A percentile compares a stretch with the other conserved stretches of the same genome.
Conservation (phyloP, 306 rosid genomes). For the Delonix regia region DNA sequence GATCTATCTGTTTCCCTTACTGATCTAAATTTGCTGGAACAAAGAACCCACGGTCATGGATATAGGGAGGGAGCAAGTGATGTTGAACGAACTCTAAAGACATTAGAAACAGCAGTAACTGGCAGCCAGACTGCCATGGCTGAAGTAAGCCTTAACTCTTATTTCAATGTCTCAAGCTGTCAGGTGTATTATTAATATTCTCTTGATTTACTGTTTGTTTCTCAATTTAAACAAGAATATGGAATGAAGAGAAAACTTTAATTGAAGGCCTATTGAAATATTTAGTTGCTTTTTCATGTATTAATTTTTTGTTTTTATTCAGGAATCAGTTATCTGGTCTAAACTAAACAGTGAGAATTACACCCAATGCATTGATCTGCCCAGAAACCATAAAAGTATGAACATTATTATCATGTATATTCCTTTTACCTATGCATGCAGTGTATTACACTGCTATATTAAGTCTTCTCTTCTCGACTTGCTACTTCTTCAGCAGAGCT, state of each 20-base stretch:
- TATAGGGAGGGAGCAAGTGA: slow-evolving; percentile 59
- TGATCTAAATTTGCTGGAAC: slow-evolving; percentile 48
- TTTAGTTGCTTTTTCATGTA: slow-evolving; percentile 29
- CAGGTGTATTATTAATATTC: neutral
- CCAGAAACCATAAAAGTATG: slow-evolving; percentile 71
- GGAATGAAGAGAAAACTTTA: neutral
- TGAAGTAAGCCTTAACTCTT: slow-evolving; percentile 56
- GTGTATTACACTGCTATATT: slow-evolving; percentile 33
- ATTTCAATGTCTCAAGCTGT: slow-evolving; percentile 20
- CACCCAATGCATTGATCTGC: slow-evolving; percentile 67
- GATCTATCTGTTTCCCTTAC: slow-evolving; percentile 53
- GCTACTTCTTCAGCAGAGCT: slow-evolving; percentile 51
- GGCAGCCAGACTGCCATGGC: slow-evolving; percentile 45
- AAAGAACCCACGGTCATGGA: slow-evolving; percentile 48
- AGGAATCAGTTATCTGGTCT: slow-evolving; percentile 77
- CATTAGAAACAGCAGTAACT: slow-evolving; percentile 51
- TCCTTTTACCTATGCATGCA: slow-evolving; percentile 29
- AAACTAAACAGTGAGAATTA: slow-evolving; percentile 70
- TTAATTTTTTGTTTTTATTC: slow-evolving; percentile 53
- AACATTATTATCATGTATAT: slow-evolving; percentile 17
- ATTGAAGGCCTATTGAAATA: neutral
- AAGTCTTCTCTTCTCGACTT: slow-evolving; percentile 37
- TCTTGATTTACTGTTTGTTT: slow-evolving; percentile 19
- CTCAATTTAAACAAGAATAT: slow-evolving; percentile 3
- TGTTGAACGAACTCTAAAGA: slow-evolving; percentile 70